phyloP scores from a whole-genome alignment of 2,329 filamentous ascomycete species.

The Pseudogymnoascus sp. region DNA sequence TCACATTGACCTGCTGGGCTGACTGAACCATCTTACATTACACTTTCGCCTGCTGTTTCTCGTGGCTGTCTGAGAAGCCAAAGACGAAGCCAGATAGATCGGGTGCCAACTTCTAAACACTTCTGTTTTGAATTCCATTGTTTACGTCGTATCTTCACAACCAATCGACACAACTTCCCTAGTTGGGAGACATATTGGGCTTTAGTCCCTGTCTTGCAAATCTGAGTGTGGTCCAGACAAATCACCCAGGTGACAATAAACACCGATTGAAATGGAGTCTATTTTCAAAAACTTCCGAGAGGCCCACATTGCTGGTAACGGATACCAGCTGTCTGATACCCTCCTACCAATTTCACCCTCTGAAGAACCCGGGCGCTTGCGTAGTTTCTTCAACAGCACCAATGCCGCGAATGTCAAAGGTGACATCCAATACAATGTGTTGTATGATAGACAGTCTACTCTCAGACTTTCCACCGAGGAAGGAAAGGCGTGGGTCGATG shows the following conservation, averaged over 20 bases:
- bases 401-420: conserved; percentile 48
- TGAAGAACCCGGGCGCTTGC: conserved; percentile 55
- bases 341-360: conserved; percentile 61
- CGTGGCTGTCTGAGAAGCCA: neutral
- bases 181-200: neutral
- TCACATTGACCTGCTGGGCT: neutral
- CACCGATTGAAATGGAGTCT: conserved; percentile 50
- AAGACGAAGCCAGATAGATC: neutral
- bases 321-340: conserved; percentile 64
- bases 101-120: neutral
- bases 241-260: neutral
- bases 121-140: neutral
- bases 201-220: neutral
- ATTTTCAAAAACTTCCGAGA: conserved; percentile 65
- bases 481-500: conserved; percentile 73
- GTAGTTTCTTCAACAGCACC: conserved; percentile 61
- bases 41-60: neutral
- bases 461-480: conserved; percentile 42
- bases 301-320: conserved; percentile 56
- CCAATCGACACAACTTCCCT: neutral
- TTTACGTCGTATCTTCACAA: neutral
- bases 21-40: neutral
- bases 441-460: conserved; percentile 46
- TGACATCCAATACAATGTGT: conserved; percentile 62
- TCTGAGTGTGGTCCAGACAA: neutral